These are phyloP conservation scores for Teunomyces stri DNA, from an alignment of 805 yeast genomes.

Conservation along the genomic window DNA sequence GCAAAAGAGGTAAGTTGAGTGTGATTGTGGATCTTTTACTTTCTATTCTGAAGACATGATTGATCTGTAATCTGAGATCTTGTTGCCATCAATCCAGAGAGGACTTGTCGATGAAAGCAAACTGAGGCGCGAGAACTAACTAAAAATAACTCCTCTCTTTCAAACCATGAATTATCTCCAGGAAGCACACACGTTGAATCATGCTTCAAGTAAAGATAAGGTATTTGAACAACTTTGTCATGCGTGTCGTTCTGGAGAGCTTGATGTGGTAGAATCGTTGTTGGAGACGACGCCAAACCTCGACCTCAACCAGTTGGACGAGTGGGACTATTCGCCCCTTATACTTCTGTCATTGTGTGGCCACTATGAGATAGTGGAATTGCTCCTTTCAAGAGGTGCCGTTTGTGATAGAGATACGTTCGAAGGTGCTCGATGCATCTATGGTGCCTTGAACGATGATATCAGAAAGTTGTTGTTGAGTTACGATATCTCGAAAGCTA, in stretches of 20 bases:
- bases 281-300: constrained; percentile 43
- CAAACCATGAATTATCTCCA: background rate
- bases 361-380: constrained; percentile 59
- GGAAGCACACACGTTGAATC: constrained; percentile 2
- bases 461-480: constrained; percentile 58
- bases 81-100: too few species aligned
- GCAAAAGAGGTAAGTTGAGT: too few species aligned
- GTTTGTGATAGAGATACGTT: constrained; percentile 78
- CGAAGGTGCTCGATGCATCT: constrained; percentile 72
- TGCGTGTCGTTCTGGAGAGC: constrained; percentile 71
- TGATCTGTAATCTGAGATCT: too few species aligned
- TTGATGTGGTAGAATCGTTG: constrained; percentile 58
- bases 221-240: constrained; percentile 50
- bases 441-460: constrained; percentile 71
- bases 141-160: background rate
- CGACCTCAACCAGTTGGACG: constrained; percentile 54
- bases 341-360: constrained; percentile 76
- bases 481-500: constrained; percentile 66
- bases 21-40: too few species aligned
- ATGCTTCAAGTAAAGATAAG: constrained; percentile 6
- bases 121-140: too few species aligned
- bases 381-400: constrained; percentile 64
- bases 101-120: too few species aligned
- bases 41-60: too few species aligned
- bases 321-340: constrained; percentile 74